Percentiles rank a stretch among this genome's conserved stretches.
Conservation (phyloP, 768 basidiomycete species). For the Russula sp. region DNA sequence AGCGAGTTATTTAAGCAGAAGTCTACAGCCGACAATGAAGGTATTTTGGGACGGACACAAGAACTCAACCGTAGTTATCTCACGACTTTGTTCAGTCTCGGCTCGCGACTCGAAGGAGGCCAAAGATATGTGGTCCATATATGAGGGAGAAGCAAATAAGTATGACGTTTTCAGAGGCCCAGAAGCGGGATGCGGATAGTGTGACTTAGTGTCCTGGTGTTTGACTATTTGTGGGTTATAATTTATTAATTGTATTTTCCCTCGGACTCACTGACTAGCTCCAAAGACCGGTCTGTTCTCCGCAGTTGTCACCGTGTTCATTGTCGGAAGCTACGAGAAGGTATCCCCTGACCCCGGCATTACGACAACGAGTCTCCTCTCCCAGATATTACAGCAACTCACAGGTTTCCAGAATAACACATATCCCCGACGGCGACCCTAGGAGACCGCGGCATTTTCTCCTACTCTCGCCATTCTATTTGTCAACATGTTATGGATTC, state of each 20-base stretch:
- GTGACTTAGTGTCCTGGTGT: no score
- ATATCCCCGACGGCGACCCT: neutral
- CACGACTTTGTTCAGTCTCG: neutral
- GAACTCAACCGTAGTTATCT: neutral
- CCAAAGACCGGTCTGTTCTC: slow-evolving; percentile 33
- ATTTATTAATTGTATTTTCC: no score
- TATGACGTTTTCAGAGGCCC: slow-evolving; percentile 10
- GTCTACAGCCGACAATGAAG: neutral
- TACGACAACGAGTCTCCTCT: neutral
- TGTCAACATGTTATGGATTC: slow-evolving; percentile 22
- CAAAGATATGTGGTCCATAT: slow-evolving; percentile 21
- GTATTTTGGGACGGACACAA: neutral
- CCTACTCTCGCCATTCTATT: neutral
- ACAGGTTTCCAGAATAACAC: slow-evolving; percentile 4
- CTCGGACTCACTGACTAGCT: neutral
- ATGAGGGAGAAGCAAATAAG: slow-evolving; percentile 8
- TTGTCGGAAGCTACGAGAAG: slow-evolving; percentile 29
- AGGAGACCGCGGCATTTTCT: neutral
- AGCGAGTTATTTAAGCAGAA: neutral
- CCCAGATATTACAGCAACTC: slow-evolving; percentile 23
- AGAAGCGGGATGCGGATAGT: slow-evolving; percentile 19
- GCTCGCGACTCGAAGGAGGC: neutral
- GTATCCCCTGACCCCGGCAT: slow-evolving; percentile 23
- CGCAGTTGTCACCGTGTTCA: slow-evolving; percentile 28
- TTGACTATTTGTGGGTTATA: slow-evolving; percentile 25